Evolutionary conservation across 768 basidiomycete genomes (phyloP), one percentile per base, ranked within the genome.

Genomic region (Kwoniella bestiolae): DNA sequence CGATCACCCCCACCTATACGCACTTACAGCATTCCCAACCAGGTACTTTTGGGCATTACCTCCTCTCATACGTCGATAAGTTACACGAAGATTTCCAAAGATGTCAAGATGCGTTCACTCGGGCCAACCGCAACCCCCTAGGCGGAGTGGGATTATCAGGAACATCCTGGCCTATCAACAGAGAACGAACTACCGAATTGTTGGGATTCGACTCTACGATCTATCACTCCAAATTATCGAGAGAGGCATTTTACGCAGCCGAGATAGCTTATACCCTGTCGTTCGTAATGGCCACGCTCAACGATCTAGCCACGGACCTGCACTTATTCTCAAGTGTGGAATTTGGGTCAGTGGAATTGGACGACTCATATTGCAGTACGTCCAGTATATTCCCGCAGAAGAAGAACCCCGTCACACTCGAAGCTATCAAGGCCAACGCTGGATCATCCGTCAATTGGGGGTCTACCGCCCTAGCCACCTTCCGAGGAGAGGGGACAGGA

Each of bases 221-320:
- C 26, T 25, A 46, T 26, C 53, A 63, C 29, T 38, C 61, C 21
- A 63, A 63, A 38, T 38, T 63, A 25, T 23, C 34, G 11, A 32
- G 63, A 32, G 63, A 65, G n/a, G 63, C 55, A 9, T 65, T 32
- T 31, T 65, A 65, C 46, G 63, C 55, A 7, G 63, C 63, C n/a
- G 63, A 65, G 46, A 57, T 65, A 23, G 63, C 55, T 12, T 23
- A 23, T 29, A n/a, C 21, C 7, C 63, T 65, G 7, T 56, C 55
- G 4, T 65, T 57, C 28, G 35, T 58, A 38, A 65, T 65, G 63
- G 41, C 56, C 12, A 47, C 53, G 5, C 45, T 65, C 11, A 65
- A 65, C 55, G 63, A 65, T 21, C 55, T 65, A n/a, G 56, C 63
- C 2, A 57, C 55, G 0, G 63, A 65, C 32, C 29, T 65, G 1